Conservation (phyloP, 2,329 filamentous ascomycete genomes). For the Aspergillus ochraceoroseus region DNA sequence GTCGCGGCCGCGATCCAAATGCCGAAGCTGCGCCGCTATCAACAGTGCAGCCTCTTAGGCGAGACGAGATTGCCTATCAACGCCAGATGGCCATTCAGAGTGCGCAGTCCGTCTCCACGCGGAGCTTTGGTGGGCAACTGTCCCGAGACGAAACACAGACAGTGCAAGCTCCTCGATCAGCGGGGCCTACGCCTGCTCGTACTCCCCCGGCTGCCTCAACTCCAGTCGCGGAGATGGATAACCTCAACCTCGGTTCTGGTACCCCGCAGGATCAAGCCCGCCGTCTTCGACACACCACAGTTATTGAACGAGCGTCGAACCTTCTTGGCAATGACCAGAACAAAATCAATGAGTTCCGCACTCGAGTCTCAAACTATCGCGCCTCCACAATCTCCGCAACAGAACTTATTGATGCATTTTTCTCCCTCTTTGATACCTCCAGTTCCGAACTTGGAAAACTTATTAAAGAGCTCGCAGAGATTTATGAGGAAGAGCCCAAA, state of each 20-base stretch:
- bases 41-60: slow-evolving; percentile 71
- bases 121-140: slow-evolving; percentile 80
- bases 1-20: slow-evolving; percentile 80
- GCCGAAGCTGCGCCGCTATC: slow-evolving; percentile 70
- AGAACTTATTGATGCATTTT: slow-evolving; percentile 80
- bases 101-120: slow-evolving; percentile 70
- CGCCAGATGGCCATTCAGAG: slow-evolving; percentile 87
- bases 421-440: slow-evolving; percentile 76
- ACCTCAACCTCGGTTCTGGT: slow-evolving; percentile 50
- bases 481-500: slow-evolving; percentile 80
- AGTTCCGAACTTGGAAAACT: slow-evolving; percentile 80
- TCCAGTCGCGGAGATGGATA: slow-evolving; percentile 45
- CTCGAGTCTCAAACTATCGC: slow-evolving; percentile 72
- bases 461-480: slow-evolving; percentile 82
- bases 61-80: slow-evolving; percentile 88
- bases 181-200: slow-evolving; percentile 26
- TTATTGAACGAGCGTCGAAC: slow-evolving; percentile 77
- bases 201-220: slow-evolving; percentile 26
- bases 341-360: slow-evolving; percentile 74
- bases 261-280: slow-evolving; percentile 77
- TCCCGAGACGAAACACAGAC: slow-evolving; percentile 51
- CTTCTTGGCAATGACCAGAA: slow-evolving; percentile 70
- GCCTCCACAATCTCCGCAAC: slow-evolving; percentile 63
- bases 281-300: slow-evolving; percentile 71
- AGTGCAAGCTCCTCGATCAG: slow-evolving; percentile 44